Conservation (phyloP, 108 stramenopile species). For the Conticribra guillardii region DNA sequence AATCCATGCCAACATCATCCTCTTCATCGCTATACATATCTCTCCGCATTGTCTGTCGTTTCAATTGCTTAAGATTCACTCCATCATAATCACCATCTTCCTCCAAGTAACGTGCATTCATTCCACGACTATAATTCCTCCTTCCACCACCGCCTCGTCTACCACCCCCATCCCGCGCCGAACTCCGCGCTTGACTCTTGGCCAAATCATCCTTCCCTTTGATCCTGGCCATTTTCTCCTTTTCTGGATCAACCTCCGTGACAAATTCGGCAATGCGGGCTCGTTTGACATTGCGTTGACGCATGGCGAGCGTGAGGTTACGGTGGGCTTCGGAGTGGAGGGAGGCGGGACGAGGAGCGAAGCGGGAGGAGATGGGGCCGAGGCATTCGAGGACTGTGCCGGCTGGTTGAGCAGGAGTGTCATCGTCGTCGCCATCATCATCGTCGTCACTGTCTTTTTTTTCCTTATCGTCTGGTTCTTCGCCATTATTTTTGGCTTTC, state of each 20-base stretch:
- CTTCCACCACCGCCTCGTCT: conserved; percentile 19
- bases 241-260: conserved; percentile 88
- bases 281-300: conserved; percentile 75
- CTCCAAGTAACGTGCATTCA: conserved; percentile 77
- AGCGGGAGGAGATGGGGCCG: conserved; percentile 58
- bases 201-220: conserved; percentile 72
- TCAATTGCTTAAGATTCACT: conserved; percentile 63
- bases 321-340: conserved; percentile 84
- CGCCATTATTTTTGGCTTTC: conserved; percentile 19
- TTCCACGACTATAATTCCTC: conserved; percentile 49
- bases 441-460: conserved; percentile 29
- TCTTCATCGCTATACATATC: conserved; percentile 50
- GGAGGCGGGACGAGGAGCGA: conserved; percentile 69
- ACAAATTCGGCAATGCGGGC: conserved; percentile 77
- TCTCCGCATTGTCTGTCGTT: conserved; percentile 56
- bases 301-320: conserved; percentile 73
- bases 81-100: conserved; percentile 82
- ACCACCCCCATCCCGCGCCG: conserved; percentile 3
- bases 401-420: conserved; percentile 28
- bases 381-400: conserved; percentile 83
- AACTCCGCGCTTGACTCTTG: conserved; percentile 57
- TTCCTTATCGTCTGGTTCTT: conserved; percentile 10
- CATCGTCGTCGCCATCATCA: conserved; percentile 46
- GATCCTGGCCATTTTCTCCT: conserved; percentile 71
- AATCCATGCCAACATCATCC: conserved; percentile 63